phyloP scores from a whole-genome alignment of 768 basidiomycete genomes.

The Podaxis sp. region DNA sequence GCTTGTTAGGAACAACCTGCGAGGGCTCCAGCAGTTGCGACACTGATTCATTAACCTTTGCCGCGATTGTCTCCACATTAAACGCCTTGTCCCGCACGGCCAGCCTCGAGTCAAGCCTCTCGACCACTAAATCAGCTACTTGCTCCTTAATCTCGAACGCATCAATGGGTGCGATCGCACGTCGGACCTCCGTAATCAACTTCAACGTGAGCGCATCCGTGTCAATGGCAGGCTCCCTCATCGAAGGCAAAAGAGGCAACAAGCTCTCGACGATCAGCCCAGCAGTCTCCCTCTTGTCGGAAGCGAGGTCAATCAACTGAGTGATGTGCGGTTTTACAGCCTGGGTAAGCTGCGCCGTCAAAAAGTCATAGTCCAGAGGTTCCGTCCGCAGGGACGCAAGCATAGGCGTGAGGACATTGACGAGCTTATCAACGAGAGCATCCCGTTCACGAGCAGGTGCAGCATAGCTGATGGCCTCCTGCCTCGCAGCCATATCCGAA shows the following conservation, averaged over 20 bases:
- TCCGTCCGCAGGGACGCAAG: conserved; percentile 63
- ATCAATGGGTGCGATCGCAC: conserved; percentile 73
- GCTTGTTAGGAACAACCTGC: background rate
- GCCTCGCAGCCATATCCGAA: conserved; percentile 51
- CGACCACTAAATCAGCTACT: conserved; percentile 85
- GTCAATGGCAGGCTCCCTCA: conserved; percentile 43
- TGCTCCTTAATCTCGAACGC: conserved; percentile 88
- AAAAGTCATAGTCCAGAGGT: conserved; percentile 72
- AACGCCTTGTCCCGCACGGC: conserved; percentile 74
- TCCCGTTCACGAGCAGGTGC: conserved; percentile 56
- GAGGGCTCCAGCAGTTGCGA: conserved; percentile 27
- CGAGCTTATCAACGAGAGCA: conserved; percentile 58
- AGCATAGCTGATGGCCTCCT: conserved; percentile 51
- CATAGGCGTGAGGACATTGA: conserved; percentile 57
- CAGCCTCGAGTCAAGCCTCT: conserved; percentile 78
- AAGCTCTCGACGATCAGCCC: conserved; percentile 75
- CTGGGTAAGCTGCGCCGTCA: conserved; percentile 75
- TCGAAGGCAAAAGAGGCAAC: conserved; percentile 58
- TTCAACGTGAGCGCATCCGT: conserved; percentile 55
- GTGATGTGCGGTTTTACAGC: conserved; percentile 89
- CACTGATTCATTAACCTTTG: conserved; percentile 56
- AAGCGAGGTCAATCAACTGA: conserved; percentile 85
- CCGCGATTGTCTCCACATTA: conserved; percentile 57
- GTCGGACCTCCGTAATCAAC: conserved; percentile 68
- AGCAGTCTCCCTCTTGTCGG: conserved; percentile 87